Percentiles rank a stretch among this genome's conserved stretches.
Conservation (phyloP, 2,329 filamentous ascomycete species). For the Fusarium praegraminearum region DNA sequence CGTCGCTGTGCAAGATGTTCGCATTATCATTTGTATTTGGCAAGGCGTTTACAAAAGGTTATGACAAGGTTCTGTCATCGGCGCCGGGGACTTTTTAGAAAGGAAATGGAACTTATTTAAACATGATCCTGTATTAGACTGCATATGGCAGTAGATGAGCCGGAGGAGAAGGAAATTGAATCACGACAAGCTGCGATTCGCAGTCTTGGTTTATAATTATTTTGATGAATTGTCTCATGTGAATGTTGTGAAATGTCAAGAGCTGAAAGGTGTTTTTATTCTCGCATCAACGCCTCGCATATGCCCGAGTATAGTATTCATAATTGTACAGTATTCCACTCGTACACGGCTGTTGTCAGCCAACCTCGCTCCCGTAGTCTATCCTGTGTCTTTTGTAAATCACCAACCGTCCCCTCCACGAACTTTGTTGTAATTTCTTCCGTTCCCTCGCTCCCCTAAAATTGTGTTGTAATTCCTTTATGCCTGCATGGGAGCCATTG, state of each 20-base stretch:
- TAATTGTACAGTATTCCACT: conserved; percentile 52
- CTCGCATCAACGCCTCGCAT: conserved; percentile 53
- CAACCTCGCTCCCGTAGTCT: conserved; percentile 5
- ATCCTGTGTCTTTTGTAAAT: conserved; percentile 36
- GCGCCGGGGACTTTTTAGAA: conserved; percentile 26
- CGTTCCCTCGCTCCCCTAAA: not conserved
- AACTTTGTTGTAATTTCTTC: not conserved
- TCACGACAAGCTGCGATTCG: conserved; percentile 9
- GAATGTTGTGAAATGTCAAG: conserved; percentile 30
- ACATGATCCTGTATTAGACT: conserved; percentile 29
- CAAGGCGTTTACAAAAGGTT: conserved; percentile 42
- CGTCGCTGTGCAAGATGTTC: conserved; percentile 31
- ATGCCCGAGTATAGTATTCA: conserved; percentile 49
- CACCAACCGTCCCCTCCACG: not conserved
- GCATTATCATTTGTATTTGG: conserved; percentile 38
- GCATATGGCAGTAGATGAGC: conserved; percentile 4
- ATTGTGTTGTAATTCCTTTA: conserved; percentile 47
- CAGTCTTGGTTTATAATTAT: conserved; percentile 9
- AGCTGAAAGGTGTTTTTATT: conserved; percentile 46
- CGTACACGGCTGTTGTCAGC: conserved; percentile 38
- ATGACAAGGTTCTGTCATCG: conserved; percentile 24
- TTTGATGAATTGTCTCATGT: not conserved
- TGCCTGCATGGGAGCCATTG: conserved; percentile 82
- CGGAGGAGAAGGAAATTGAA: conserved; percentile 27
- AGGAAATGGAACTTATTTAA: conserved; percentile 36